Base-by-base conservation (phyloP, 2,329 filamentous ascomycete species). In the Didymella lethalis region DNA sequence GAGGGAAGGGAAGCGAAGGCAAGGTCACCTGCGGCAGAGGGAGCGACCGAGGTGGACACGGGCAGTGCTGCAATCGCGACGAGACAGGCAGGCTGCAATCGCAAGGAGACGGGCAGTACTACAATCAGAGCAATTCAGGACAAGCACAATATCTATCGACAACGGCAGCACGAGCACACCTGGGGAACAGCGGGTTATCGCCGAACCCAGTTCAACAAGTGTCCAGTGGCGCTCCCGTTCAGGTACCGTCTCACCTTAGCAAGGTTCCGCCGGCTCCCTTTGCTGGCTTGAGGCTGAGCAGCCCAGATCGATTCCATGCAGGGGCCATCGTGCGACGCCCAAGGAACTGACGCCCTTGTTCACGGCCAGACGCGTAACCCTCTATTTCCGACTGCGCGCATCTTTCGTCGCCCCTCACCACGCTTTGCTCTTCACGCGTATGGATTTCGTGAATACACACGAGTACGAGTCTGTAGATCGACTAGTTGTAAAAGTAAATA, bases 231-330 rank as follows among this genome's bases (percentile, higher is more conserved):
- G 55, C 44, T 34, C 26, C 20, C 31, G 45, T 44, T 58, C 56
- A 59, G 56, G 56, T 59, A 59, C 50, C 43, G 54, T 57, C 43
- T 57, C 32, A 28, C 43, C 48, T 29, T 52, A 26, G 38, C 47
- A 51, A 20, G 54, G 41, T 25, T 44, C 26, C 20, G 34, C 52
- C 23, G 53, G 28, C 36, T 49, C 45, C 49, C 55, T 48, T 45
- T 38, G 29, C 12, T 53, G 34, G n/a, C 34, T 18, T 16, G 55
- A 58, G 55, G 55, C 55, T 58, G 55, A 58, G 55, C 49, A 43
- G 36, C 49, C 45, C 29, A 45, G 50, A 54, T 34, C 55, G 36
- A 45, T 49, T 40, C 56, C 45, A 50, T 59, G 56, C 56, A 50
- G 23, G 23, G 23, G 41, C 25, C 49, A 3, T 44, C 38, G 56